phyloP scores from a whole-genome alignment of 2,329 filamentous ascomycete genomes.

The Colletotrichum salicis region DNA sequence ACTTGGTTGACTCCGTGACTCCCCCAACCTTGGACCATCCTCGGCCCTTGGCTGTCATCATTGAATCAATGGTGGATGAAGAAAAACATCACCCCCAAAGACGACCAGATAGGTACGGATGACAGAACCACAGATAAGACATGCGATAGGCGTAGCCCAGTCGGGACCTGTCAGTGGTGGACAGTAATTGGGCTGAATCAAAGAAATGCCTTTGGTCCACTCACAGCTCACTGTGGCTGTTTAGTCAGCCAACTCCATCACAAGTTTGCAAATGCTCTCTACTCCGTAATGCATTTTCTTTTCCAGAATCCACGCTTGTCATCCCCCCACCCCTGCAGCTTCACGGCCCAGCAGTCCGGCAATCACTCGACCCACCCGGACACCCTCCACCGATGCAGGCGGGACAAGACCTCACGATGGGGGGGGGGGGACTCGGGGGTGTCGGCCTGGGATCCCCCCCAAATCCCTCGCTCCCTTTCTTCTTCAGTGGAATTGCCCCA shows the following conservation, averaged over 20 bases:
- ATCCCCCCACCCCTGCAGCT: conserved; percentile 2
- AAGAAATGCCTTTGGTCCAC: conserved; percentile 36
- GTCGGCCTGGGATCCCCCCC: conserved; percentile 11
- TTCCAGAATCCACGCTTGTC: not conserved
- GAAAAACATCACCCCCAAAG: not conserved
- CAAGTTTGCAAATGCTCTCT: not conserved
- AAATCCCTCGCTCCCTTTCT: conserved; percentile 4
- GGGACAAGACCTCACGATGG: conserved; percentile 30
- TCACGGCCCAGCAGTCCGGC: conserved; percentile 34
- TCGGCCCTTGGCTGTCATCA: not conserved
- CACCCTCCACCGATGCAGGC: conserved; percentile 27
- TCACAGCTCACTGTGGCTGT: conserved; percentile 29
- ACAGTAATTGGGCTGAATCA: conserved; percentile 37
- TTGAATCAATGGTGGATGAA: conserved; percentile 3
- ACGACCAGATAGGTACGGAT: not conserved
- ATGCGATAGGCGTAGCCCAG: conserved; percentile 8
- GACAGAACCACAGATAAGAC: conserved; percentile 29
- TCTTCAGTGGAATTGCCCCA: conserved; percentile 20
- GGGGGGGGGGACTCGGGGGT: conserved; percentile 8
- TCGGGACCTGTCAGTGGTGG: conserved; percentile 28
- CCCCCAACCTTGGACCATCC: not conserved
- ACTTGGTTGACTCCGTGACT: not conserved
- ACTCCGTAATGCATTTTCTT: not conserved
- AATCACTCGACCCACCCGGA: conserved; percentile 22
- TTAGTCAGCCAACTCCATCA: conserved; percentile 15